Evolutionary conservation across 345 rosid species (phyloP), one percentile per base, ranked within the genome.

Genomic region (Corymbia maculata): DNA sequence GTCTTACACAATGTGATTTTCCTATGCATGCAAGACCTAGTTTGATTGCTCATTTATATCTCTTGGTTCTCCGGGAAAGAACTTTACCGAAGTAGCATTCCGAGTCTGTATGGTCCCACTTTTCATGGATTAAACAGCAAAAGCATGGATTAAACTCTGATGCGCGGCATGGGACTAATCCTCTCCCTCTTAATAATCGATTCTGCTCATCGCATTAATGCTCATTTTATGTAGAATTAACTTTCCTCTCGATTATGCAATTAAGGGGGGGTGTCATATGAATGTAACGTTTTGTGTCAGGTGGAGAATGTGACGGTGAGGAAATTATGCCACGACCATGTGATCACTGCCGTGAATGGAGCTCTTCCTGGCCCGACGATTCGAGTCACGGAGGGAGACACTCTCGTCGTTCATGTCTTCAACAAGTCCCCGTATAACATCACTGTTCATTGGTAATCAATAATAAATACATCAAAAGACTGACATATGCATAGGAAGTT

Each of bases 381-480:
- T 61, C 79, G 66, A 1, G 98, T 86, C 68, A 90, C 86, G 9
- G 99, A 96, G 89, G 99, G 99, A 9, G 99, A 97, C 91, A 94
- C 95, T 5, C 94, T 96, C 15, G 87, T 95, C 51, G 92, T 97
- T 85, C 98, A 96, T 30, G 99, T 96, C 80, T n/a, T 93, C 79
- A 97, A 97, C 88, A 86, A 92, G 88, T 97, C 99, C 6, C 99
- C 99, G 53, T 95, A 97, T 89, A 95, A 95, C 92, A 79, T 97
- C 61, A 94, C 97, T 11, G 90, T 96, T 89, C 99, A 97, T 88
- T 97, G 99, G 99, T 97, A 95, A 88, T 17, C 86, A 49, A 53
- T 10, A 50, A 9, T 15, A 36, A 45, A 44, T 45, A 32, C 55
- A 59, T 61, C 68, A 61, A n/a, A 64, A 14, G 19, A n/a, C 36